Percentiles rank a stretch among this genome's conserved stretches.
These are phyloP conservation scores for Carex kokanica DNA, from an alignment of 176 grass and related monocot species.

Conservation along the genomic window DNA sequence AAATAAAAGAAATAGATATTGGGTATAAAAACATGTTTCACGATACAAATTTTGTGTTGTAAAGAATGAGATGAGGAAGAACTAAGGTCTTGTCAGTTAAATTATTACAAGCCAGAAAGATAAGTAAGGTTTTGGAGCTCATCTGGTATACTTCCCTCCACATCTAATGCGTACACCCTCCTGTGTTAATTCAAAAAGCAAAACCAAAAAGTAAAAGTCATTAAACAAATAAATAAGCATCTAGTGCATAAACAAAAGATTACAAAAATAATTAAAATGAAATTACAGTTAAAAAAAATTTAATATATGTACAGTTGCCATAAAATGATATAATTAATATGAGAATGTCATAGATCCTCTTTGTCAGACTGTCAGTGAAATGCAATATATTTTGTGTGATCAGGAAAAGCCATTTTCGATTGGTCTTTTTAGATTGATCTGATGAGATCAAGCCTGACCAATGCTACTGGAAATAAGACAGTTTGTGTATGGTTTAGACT, in stretches of 20 bases:
- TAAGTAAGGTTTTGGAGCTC: constrained; percentile 63
- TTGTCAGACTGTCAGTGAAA: neutral
- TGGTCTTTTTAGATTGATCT: too few species aligned
- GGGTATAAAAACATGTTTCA: neutral
- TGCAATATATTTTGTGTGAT: neutral
- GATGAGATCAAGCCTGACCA: too few species aligned
- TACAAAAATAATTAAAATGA: neutral
- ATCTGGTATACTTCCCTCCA: constrained; percentile 42
- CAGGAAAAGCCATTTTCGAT: neutral
- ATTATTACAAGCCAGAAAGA: constrained; percentile 47
- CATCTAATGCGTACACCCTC: constrained; percentile 29
- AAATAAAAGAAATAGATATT: neutral
- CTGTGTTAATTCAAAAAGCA: constrained; percentile 33
- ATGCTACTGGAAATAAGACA: too few species aligned
- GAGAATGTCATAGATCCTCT: neutral
- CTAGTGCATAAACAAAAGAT: neutral
- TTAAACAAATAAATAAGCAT: neutral
- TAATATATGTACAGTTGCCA: neutral
- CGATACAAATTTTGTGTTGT: neutral
- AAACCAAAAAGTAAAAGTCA: neutral
- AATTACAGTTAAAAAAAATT: neutral
- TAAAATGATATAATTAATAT: neutral
- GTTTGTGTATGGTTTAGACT: too few species aligned
- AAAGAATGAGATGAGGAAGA: neutral
- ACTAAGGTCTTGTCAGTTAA: neutral